Evolutionary conservation across 371 early-diverging fungal species (phyloP).

Genomic region (Zychaea mexicana): DNA sequence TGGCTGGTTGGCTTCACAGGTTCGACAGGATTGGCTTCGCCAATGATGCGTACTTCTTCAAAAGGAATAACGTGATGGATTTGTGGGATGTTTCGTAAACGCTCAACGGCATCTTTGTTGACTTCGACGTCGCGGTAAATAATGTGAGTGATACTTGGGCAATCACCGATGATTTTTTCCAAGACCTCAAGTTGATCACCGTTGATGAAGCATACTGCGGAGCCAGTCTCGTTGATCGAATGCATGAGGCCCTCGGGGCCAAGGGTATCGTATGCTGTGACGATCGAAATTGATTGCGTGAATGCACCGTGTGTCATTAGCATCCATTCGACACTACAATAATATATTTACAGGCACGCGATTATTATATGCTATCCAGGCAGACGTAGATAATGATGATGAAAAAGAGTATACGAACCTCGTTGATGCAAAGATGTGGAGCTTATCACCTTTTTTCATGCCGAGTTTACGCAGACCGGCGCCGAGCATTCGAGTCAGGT

Average conservation of each 20-base stretch:
- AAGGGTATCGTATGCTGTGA: constrained; percentile 89
- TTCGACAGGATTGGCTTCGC: constrained; percentile 62
- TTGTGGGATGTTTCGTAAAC: constrained; percentile 25
- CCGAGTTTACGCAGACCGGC: constrained; percentile 73
- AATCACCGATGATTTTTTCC: constrained; percentile 54
- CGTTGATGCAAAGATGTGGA: constrained; percentile 78
- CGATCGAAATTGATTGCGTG: constrained; percentile 75
- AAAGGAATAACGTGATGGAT: constrained; percentile 25
- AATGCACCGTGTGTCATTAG: constrained; percentile 69
- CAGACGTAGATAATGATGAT: background rate
- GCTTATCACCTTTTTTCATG: constrained; percentile 56
- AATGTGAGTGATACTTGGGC: constrained; percentile 67
- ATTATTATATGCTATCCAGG: background rate
- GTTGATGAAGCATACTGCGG: constrained; percentile 75
- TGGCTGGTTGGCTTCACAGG: constrained; percentile 69
- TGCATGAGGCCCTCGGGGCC: constrained; percentile 86
- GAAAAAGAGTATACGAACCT: constrained; percentile 44
- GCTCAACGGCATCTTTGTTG: constrained; percentile 49
- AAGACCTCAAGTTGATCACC: constrained; percentile 77
- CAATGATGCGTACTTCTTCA: constrained; percentile 68
- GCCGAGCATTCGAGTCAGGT: constrained; percentile 54
- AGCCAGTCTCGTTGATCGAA: constrained; percentile 85
- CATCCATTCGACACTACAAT: constrained; percentile 74
- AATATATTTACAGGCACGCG: background rate
- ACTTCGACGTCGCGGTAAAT: constrained; percentile 75